These are phyloP conservation scores for Saccharomyces kudriavzevii DNA, from an alignment of 805 yeast genomes.

Conservation along the genomic window DNA sequence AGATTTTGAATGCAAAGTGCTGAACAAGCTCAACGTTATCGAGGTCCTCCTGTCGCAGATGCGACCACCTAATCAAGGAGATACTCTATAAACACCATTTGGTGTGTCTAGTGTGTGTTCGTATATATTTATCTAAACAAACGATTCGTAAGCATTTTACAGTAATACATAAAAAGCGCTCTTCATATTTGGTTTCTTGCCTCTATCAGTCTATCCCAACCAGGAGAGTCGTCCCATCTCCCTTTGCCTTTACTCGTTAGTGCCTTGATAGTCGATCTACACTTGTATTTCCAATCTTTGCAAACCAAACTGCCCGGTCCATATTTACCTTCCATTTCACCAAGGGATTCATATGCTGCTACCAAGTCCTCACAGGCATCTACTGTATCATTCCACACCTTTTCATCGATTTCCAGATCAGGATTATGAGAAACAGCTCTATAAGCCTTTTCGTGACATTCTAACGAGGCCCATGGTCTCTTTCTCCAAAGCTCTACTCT, in stretches of 20 bases:
- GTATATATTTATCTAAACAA: neutral
- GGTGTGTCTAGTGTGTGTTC: neutral
- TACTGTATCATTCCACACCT: conserved; percentile 69
- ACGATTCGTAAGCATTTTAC: neutral
- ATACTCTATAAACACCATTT: neutral
- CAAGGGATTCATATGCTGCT: conserved; percentile 79
- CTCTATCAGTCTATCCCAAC: conserved; percentile 58
- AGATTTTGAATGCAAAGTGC: neutral
- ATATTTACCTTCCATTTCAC: conserved; percentile 73
- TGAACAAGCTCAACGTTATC: neutral
- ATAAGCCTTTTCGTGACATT: conserved; percentile 78
- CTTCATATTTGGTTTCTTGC: conserved; percentile 20
- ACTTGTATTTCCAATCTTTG: conserved; percentile 84
- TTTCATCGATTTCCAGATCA: conserved; percentile 51
- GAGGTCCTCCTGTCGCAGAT: neutral
- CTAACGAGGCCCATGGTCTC: conserved; percentile 82
- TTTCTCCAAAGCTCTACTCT: conserved; percentile 80
- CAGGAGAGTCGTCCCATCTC: conserved; percentile 73
- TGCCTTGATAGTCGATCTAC: conserved; percentile 62
- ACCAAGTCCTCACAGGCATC: conserved; percentile 70
- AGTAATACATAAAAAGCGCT: neutral
- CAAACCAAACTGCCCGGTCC: conserved; percentile 82
- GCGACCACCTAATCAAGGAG: neutral
- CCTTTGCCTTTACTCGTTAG: conserved; percentile 71
- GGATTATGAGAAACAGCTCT: conserved; percentile 62